Conservation (phyloP, 2,329 filamentous ascomycete genomes). For the Dissoconium aciculare region DNA sequence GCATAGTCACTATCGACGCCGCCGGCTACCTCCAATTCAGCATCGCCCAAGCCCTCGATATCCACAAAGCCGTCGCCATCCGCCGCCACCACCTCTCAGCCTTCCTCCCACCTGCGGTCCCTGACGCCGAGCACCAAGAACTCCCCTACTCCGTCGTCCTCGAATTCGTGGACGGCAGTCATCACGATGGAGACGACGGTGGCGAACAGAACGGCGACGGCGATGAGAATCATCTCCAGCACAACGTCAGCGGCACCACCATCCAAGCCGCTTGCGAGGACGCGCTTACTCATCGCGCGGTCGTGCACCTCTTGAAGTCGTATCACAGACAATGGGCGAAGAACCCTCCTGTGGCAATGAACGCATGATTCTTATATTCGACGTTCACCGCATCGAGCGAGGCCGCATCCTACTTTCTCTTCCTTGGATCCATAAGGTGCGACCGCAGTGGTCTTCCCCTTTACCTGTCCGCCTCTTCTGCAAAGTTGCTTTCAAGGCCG, state of each 20-base stretch:
- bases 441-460: too few relatives aligned
- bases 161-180: conserved; percentile 42
- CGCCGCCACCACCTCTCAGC: conserved; percentile 70
- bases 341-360: too few relatives aligned
- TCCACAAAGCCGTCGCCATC: conserved; percentile 15
- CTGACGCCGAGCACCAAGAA: conserved; percentile 85
- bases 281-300: conserved; percentile 36
- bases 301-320: conserved; percentile 26
- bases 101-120: conserved; percentile 63
- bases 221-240: too few relatives aligned
- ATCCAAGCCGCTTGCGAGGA: conserved; percentile 50
- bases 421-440: too few relatives aligned
- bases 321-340: conserved; percentile 19
- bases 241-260: conserved; percentile 36
- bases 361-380: too few relatives aligned
- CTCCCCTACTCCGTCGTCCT: conserved; percentile 68
- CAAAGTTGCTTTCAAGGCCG: too few relatives aligned
- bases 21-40: conserved; percentile 72
- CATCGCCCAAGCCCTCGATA: conserved; percentile 42
- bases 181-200: too few relatives aligned
- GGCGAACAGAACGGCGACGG: too few relatives aligned
- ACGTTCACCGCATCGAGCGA: too few relatives aligned
- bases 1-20: conserved; percentile 72
- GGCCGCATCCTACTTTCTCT: too few relatives aligned
- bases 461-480: too few relatives aligned